Percentiles rank a stretch among this genome's conserved stretches.
phyloP scores from a whole-genome alignment of 148 eudicot genomes.

The Silene latifolia region DNA sequence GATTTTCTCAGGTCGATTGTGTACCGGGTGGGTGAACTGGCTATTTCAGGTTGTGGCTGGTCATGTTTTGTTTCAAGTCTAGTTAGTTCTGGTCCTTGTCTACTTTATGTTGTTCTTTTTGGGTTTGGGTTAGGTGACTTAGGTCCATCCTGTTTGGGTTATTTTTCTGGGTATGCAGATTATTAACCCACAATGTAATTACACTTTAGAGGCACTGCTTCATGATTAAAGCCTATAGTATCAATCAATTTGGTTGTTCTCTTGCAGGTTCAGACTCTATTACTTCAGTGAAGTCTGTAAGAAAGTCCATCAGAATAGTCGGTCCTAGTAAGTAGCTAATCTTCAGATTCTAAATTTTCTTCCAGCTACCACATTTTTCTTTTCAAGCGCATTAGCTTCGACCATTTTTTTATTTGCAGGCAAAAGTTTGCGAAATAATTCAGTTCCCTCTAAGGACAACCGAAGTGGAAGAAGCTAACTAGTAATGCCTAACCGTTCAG shows the following conservation, averaged over 20 bases:
- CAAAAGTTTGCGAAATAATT: conserved; percentile 35
- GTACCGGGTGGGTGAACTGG: no score
- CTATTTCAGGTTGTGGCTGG: no score
- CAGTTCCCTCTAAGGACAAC: conserved; percentile 22
- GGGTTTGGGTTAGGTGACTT: no score
- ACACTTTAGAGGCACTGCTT: conserved; percentile 9
- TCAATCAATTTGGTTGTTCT: conserved; percentile 1
- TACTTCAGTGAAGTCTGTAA: conserved; percentile 57
- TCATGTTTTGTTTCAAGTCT: no score
- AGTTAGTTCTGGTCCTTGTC: no score
- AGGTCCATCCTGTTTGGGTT: no score
- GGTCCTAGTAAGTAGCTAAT: conserved; percentile 60
- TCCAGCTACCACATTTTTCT: background rate
- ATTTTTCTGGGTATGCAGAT: background rate
- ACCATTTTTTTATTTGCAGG: conserved; percentile 33
- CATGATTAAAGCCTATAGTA: background rate
- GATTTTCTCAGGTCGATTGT: no score
- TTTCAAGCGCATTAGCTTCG: background rate
- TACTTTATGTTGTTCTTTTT: no score
- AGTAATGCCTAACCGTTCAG: background rate
- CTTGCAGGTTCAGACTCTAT: conserved; percentile 50
- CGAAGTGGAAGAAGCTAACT: conserved; percentile 23
- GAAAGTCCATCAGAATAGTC: conserved; percentile 51
- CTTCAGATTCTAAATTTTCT: background rate
- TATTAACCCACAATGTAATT: no score